These are phyloP conservation scores for Cordyceps sp. DNA, from an alignment of 2,329 filamentous ascomycete genomes.

Conservation along the genomic window DNA sequence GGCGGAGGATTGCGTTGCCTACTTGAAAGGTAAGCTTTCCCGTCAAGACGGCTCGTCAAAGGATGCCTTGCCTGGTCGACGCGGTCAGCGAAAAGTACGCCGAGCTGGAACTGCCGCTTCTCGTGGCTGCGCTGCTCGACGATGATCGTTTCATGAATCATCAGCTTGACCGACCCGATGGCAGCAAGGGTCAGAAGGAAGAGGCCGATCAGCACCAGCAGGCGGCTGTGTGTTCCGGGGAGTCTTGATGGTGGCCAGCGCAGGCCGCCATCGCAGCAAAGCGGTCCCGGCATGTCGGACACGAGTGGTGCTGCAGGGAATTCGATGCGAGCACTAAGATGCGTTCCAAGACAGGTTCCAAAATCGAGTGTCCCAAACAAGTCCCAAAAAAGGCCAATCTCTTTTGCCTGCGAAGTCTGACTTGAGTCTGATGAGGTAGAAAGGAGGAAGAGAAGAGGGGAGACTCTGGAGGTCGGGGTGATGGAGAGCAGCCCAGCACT, in stretches of 20 bases:
- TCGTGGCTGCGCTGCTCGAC: slow-evolving; percentile 1
- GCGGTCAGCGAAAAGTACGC: slow-evolving; percentile 5
- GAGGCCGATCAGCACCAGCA: slow-evolving; percentile 1
- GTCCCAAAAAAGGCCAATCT: slow-evolving; percentile 3
- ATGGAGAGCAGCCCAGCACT: no score
- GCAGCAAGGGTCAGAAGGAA: slow-evolving; percentile 2
- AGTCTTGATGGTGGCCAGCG: neutral
- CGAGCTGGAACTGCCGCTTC: slow-evolving; percentile 11
- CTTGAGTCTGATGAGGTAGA: neutral
- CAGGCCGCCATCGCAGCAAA: neutral
- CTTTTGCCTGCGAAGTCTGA: neutral
- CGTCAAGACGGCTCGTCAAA: no score
- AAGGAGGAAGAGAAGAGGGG: neutral
- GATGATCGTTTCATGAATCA: slow-evolving; percentile 1
- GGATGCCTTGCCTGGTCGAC: slow-evolving; percentile 4
- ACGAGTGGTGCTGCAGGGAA: neutral
- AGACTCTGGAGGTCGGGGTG: no score
- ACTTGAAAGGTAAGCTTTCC: no score
- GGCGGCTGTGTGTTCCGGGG: neutral
- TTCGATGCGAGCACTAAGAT: slow-evolving; percentile 5
- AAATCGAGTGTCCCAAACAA: slow-evolving; percentile 8
- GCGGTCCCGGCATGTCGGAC: slow-evolving; percentile 1
- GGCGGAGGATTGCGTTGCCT: no score
- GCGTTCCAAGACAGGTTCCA: slow-evolving; percentile 10
- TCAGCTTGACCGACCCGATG: slow-evolving; percentile 2